Evolutionary conservation across 176 grass and related monocot species (phyloP), one percentile per base, ranked within the genome.

Genomic region (Musa schizocarpa): DNA sequence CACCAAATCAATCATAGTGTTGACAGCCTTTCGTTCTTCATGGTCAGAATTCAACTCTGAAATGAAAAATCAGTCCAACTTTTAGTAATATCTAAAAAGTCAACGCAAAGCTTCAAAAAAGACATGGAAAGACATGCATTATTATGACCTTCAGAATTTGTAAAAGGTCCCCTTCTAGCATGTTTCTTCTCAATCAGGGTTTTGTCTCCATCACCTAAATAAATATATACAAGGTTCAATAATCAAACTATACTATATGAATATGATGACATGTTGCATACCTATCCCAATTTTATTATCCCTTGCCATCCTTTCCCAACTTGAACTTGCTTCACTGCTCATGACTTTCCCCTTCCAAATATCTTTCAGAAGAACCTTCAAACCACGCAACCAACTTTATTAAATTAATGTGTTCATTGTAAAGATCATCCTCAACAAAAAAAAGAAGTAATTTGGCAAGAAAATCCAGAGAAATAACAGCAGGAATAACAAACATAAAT

Each of bases 271-370:
- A 77, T 8, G 6, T 25, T 77, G 50, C 19, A 65, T 85, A 88
- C 81, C 86, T 86, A 77, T 65, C 29, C 76, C 83, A 43, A 6
- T 43, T 9, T 79, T 80, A 59, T 81, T 79, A 66, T 52, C 55
- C 50, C 75, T 78, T 50, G 75, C 72, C 8, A 79, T 88, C 65
- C 82, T 82, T 24, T 74, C 71, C 77, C 77, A 29, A 75, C 52
- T 63, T 61, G 61, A 57, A 83, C 20, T 74, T 69, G 73, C 77
- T 58, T 80, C 91, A 70, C 81, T 89, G 73, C 88, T 84, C 62
- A 70, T 77, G 71, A 95, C 61, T 76, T 91, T 95, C 63, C 96
- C 96, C 56, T 86, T 86, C 71, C 87, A 87, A 54, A 99, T 99
- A 76, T 97, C 90, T 81, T 93, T 82, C 77, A 93, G 74, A 85